Conservation (phyloP, 352 stramenopile genomes). For the Pythium biforme region DNA sequence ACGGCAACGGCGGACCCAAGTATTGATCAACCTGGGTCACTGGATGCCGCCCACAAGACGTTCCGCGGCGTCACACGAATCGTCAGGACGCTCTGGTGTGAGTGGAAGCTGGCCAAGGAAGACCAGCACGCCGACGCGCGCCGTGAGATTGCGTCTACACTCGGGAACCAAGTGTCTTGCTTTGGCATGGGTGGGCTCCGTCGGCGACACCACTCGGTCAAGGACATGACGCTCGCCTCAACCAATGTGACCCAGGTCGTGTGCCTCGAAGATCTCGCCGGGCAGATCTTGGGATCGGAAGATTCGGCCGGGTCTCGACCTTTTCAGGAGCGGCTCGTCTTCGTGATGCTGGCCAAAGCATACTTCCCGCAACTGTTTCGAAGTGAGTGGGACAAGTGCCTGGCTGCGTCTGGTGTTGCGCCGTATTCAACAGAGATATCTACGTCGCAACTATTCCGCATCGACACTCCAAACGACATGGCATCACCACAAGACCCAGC, state of each 20-base stretch:
- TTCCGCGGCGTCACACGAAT: slow-evolving; percentile 21
- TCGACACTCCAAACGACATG: background rate
- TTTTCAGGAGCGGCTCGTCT: slow-evolving; percentile 21
- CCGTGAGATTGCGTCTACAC: slow-evolving; percentile 1
- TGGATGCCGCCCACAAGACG: background rate
- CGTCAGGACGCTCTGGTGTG: slow-evolving; percentile 41
- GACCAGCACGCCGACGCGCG: slow-evolving; percentile 25
- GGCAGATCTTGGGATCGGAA: background rate
- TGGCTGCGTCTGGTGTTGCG: background rate
- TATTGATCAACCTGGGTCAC: background rate
- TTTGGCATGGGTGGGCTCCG: slow-evolving; percentile 1
- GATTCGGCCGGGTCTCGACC: background rate
- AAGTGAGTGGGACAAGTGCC: slow-evolving; percentile 8
- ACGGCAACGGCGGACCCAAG: background rate
- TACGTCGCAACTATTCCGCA: slow-evolving; percentile 6
- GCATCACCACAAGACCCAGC: background rate
- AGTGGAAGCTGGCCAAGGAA: slow-evolving; percentile 41
- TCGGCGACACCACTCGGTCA: slow-evolving; percentile 9
- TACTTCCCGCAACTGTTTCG: slow-evolving; percentile 36
- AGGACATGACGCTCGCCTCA: slow-evolving; percentile 10
- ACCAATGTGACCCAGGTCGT: slow-evolving; percentile 5
- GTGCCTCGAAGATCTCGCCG: background rate
- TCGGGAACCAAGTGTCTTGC: background rate
- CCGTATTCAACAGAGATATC: background rate
- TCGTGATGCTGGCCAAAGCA: slow-evolving; percentile 39